Evolutionary conservation across 805 yeast species (phyloP).

Genomic region (Saturnispora mendoncae): DNA sequence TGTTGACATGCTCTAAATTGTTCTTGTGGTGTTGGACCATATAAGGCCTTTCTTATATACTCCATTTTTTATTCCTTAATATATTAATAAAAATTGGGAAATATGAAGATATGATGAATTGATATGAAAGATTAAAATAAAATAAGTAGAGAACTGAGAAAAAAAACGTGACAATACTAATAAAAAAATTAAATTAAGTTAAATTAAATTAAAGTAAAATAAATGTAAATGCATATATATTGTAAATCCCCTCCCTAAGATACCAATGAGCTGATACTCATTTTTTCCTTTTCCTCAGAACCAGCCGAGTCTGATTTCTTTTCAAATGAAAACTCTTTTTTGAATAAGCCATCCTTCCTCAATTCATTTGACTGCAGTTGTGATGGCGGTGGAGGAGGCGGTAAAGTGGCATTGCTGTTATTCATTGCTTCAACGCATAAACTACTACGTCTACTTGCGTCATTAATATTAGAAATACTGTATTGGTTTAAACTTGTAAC

Average conservation of each 20-base stretch:
- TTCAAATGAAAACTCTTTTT: slow-evolving; percentile 23
- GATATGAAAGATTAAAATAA: too few species aligned
- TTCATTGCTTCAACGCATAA: neutral
- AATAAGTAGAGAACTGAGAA: neutral
- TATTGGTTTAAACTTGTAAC: slow-evolving; percentile 15
- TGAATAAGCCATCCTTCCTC: slow-evolving; percentile 20
- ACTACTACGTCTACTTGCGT: neutral
- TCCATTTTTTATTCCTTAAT: slow-evolving; percentile 50
- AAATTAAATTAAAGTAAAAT: neutral
- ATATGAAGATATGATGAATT: too few species aligned
- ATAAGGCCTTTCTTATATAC: slow-evolving; percentile 72
- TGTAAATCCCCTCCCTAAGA: neutral
- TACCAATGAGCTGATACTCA: slow-evolving; percentile 13
- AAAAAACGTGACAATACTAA: too few species aligned
- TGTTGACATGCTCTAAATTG: slow-evolving; percentile 73
- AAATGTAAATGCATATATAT: too few species aligned
- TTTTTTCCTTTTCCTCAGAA: slow-evolving; percentile 5
- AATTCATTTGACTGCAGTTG: neutral
- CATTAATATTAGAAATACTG: slow-evolving; percentile 6
- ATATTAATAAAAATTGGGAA: too few species aligned
- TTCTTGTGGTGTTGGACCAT: slow-evolving; percentile 96
- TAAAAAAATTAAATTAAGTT: neutral
- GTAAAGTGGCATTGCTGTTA: neutral
- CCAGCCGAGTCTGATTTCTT: neutral
- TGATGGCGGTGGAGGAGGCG: neutral